Evolutionary conservation across 441 rosid species (phyloP).

Genomic region (Corymbia citriodora): DNA sequence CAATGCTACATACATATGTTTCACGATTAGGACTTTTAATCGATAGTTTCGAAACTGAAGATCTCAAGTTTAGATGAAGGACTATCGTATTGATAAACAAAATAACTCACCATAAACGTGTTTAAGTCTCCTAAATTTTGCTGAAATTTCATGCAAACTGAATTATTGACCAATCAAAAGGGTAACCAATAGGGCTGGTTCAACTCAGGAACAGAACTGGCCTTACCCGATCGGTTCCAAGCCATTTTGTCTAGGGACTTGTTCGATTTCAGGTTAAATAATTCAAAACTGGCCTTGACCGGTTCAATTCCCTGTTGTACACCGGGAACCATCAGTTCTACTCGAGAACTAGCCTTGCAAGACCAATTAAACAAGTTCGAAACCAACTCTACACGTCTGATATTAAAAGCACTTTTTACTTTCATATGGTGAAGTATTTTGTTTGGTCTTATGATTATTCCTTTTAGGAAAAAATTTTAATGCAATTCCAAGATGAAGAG

Average conservation of each 20-base stretch:
- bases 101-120: neutral
- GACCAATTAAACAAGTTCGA: neutral
- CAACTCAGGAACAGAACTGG: neutral
- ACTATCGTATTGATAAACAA: neutral
- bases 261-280: neutral
- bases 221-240: neutral
- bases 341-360: neutral
- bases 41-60: neutral
- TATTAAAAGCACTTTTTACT: neutral
- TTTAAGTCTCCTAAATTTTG: neutral
- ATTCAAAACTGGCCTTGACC: neutral
- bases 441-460: neutral
- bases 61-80: neutral
- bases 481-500: neutral
- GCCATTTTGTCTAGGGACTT: neutral
- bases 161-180: neutral
- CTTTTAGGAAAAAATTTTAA: neutral
- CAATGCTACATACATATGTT: neutral
- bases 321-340: neutral
- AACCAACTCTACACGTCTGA: neutral
- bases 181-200: neutral
- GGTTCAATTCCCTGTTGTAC: neutral
- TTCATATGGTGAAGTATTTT: neutral
- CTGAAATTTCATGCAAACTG: neutral
- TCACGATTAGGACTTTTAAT: neutral